Conservation (phyloP, 345 rosid species). For the Boechera retrofracta region DNA sequence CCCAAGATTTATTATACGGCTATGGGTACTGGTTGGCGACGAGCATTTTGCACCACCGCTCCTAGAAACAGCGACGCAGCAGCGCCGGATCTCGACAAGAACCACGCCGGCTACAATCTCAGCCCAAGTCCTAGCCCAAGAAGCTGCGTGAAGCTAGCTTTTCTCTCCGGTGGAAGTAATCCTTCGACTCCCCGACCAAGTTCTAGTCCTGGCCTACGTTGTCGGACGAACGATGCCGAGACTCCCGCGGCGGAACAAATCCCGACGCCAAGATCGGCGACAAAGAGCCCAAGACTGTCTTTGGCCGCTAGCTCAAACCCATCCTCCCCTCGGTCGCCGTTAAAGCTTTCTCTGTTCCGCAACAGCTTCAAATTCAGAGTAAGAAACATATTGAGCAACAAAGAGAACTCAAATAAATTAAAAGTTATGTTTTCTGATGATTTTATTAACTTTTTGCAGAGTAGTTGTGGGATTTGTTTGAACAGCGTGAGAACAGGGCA, state of each 20-base stretch:
- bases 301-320: constrained; percentile 52
- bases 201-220: constrained; percentile 57
- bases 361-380: constrained; percentile 85
- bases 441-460: constrained; percentile 44
- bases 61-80: constrained; percentile 61
- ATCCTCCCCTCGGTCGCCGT: constrained; percentile 80
- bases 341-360: constrained; percentile 75
- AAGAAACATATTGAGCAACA: constrained; percentile 35
- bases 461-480: constrained; percentile 76
- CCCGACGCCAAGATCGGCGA: constrained; percentile 43
- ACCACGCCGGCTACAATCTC: constrained; percentile 15
- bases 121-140: constrained; percentile 58
- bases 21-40: constrained; percentile 98
- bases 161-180: constrained; percentile 65
- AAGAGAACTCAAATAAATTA: not conserved
- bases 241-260: constrained; percentile 42
- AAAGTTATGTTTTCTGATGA: not conserved
- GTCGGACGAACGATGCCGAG: constrained; percentile 49
- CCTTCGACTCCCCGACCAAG: constrained; percentile 65
- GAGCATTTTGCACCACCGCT: constrained; percentile 88
- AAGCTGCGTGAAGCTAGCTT: constrained; percentile 59
- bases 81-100: constrained; percentile 47
- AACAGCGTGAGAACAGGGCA: constrained; percentile 80
- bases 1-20: not conserved
- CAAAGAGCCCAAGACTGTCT: constrained; percentile 39